Evolutionary conservation across 441 rosid species (phyloP).

Genomic region (Croton laevigatus): DNA sequence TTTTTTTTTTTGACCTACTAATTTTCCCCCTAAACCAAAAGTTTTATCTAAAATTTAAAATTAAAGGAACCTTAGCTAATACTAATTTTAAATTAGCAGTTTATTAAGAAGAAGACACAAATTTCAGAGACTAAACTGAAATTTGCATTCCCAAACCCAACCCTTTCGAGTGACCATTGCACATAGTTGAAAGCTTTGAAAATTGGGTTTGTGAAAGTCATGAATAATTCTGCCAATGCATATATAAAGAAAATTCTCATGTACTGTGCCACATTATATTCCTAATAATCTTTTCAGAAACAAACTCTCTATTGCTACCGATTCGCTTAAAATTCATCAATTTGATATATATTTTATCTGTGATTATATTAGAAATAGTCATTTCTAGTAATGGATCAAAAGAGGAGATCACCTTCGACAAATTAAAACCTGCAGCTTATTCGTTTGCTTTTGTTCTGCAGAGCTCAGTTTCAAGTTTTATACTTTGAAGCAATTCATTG

Average conservation of each 20-base stretch:
- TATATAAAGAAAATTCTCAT: not conserved
- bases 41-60: too few species aligned
- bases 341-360: not conserved
- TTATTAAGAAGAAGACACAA: too few species aligned
- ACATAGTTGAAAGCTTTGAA: not conserved
- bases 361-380: not conserved
- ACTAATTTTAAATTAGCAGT: too few species aligned
- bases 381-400: not conserved
- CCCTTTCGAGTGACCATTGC: not conserved
- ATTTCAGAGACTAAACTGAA: too few species aligned
- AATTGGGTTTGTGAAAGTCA: not conserved
- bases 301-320: not conserved
- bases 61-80: too few species aligned
- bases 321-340: not conserved
- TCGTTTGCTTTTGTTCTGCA: slow-evolving; percentile 18
- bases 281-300: not conserved
- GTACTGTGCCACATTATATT: not conserved
- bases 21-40: too few species aligned
- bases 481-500: not conserved
- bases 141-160: too few species aligned
- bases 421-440: slow-evolving; percentile 5
- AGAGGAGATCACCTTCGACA: slow-evolving; percentile 12
- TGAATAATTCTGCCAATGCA: not conserved
- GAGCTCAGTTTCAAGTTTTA: not conserved
- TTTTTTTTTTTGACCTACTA: too few species aligned